Conservation (phyloP, 257 asterid genomes). For the Petunia axillaris region DNA sequence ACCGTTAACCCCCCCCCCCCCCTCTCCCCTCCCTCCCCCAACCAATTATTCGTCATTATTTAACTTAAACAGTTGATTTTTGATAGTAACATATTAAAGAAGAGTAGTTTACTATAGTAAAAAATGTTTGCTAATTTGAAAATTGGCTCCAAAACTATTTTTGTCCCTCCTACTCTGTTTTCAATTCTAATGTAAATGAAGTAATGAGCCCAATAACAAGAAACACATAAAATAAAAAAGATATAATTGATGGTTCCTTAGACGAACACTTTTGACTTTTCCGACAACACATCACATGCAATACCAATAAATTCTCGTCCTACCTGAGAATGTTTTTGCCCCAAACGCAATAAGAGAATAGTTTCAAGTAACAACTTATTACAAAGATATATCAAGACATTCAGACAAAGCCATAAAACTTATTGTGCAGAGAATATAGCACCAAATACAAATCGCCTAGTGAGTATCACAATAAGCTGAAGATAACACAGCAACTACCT, state of each 20-base stretch:
- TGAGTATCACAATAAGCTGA: background rate
- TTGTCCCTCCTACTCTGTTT: too few relatives aligned
- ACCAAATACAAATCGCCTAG: background rate
- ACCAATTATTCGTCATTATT: too few relatives aligned
- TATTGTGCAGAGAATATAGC: background rate
- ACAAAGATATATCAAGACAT: background rate
- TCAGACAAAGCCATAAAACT: background rate
- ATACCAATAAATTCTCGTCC: background rate
- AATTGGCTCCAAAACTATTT: too few relatives aligned
- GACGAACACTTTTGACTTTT: background rate
- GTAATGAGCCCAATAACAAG: background rate
- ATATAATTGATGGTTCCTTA: background rate
- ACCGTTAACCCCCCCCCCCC: too few relatives aligned
- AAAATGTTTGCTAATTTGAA: too few relatives aligned
- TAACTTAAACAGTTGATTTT: too few relatives aligned
- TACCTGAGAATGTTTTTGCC: background rate
- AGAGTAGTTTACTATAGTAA: too few relatives aligned
- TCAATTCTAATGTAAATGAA: too few relatives aligned
- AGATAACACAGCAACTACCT: background rate
- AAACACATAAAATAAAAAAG: background rate
- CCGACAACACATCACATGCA: conserved; percentile 10
- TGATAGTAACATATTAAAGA: too few relatives aligned
- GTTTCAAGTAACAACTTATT: background rate
- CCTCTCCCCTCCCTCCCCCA: too few relatives aligned
- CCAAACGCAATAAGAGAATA: background rate